A percentile compares a stretch with the other conserved stretches of the same genome.
Evolutionary conservation across 208 protist species (phyloP).

Genomic region (Strigomonas culicis): DNA sequence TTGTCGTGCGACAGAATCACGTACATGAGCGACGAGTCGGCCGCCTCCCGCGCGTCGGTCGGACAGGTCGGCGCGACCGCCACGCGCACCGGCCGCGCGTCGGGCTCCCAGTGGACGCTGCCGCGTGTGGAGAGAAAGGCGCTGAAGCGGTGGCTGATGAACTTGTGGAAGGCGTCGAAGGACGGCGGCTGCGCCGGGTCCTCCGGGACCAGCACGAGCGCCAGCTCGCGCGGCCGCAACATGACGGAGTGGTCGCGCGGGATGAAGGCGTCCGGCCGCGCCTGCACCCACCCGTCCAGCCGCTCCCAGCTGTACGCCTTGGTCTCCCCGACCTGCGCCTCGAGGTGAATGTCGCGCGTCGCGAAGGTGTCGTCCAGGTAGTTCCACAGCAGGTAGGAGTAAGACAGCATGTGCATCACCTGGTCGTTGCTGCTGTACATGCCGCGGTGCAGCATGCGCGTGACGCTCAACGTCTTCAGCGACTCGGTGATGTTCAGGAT

Average conservation of each 20-base stretch:
- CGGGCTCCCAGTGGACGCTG: slow-evolving; percentile 36
- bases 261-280: slow-evolving; percentile 38
- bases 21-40: slow-evolving; percentile 23
- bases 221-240: slow-evolving; percentile 50
- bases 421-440: slow-evolving; percentile 80
- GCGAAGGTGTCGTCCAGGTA: slow-evolving; percentile 56
- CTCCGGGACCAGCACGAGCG: slow-evolving; percentile 67
- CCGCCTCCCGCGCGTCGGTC: neutral
- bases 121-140: slow-evolving; percentile 38
- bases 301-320: slow-evolving; percentile 63
- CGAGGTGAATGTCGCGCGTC: slow-evolving; percentile 47
- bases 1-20: slow-evolving; percentile 56
- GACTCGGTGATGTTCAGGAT: slow-evolving; percentile 75
- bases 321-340: slow-evolving; percentile 61
- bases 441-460: slow-evolving; percentile 73
- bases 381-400: slow-evolving; percentile 77
- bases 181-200: slow-evolving; percentile 33
- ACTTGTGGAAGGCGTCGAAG: slow-evolving; percentile 59
- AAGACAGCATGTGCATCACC: slow-evolving; percentile 62
- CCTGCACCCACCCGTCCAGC: slow-evolving; percentile 71
- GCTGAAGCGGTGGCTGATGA: slow-evolving; percentile 71
- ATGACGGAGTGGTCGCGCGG: slow-evolving; percentile 28
- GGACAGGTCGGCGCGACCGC: slow-evolving; percentile 17
- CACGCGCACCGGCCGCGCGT: slow-evolving; percentile 21
- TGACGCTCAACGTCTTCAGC: slow-evolving; percentile 60